Conservation (phyloP, 768 basidiomycete genomes). For the Rhizopogon vinicolor region DNA sequence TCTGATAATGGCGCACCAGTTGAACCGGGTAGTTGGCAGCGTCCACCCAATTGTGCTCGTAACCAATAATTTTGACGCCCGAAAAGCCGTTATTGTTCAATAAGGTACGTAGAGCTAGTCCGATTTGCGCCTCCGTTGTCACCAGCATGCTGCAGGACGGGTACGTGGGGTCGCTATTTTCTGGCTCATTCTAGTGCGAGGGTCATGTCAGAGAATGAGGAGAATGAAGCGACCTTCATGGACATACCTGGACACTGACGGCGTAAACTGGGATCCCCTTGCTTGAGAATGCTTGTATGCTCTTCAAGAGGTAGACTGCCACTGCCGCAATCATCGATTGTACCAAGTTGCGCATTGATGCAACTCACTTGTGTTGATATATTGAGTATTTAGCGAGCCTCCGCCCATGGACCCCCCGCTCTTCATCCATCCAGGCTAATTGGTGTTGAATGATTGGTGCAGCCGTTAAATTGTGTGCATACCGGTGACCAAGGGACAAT, state of each 20-base stretch:
- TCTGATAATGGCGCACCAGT: conserved; percentile 30
- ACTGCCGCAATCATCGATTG: conserved; percentile 34
- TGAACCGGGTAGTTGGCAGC: conserved; percentile 60
- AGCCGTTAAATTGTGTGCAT: conserved; percentile 14
- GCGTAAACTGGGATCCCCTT: conserved; percentile 61
- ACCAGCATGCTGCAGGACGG: conserved; percentile 58
- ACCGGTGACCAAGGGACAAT: conserved; percentile 76
- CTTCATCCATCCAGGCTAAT: conserved; percentile 80
- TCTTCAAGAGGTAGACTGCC: conserved; percentile 68
- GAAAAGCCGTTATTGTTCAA: conserved; percentile 62
- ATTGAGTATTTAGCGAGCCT: conserved; percentile 49
- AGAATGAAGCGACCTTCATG: background rate
- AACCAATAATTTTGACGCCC: conserved; percentile 58
- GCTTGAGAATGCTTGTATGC: conserved; percentile 61
- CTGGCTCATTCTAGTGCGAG: conserved; percentile 44
- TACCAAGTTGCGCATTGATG: background rate
- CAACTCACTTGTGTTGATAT: conserved; percentile 43
- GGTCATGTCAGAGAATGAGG: background rate
- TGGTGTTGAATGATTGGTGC: background rate
- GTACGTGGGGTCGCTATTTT: conserved; percentile 59
- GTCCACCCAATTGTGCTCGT: conserved; percentile 73
- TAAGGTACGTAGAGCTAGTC: conserved; percentile 46
- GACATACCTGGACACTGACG: conserved; percentile 47
- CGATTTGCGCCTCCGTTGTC: conserved; percentile 55
- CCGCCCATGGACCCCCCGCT: conserved; percentile 61